Evolutionary conservation across 1,139 yeast genomes (phyloP).

Genomic region (Pichia sp.): DNA sequence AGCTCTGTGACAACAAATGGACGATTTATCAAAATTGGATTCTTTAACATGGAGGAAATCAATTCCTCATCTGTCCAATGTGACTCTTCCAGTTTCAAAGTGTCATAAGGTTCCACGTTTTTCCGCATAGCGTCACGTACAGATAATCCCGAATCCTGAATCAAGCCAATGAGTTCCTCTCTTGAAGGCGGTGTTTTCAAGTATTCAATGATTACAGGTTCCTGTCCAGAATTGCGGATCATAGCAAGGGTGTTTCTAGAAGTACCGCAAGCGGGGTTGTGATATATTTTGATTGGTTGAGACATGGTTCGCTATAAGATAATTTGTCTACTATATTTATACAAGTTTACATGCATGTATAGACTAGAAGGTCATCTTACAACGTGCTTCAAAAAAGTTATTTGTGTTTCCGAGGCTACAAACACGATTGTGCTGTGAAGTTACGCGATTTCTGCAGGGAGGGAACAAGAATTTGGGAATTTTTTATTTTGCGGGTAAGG

Average conservation of each 20-base stretch:
- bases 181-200: slow-evolving; percentile 7
- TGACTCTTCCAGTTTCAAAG: slow-evolving; percentile 3
- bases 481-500: background rate
- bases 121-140: slow-evolving; percentile 8
- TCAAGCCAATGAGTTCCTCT: slow-evolving; percentile 3
- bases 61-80: slow-evolving; percentile 7
- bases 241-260: slow-evolving; percentile 7
- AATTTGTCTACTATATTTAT: background rate
- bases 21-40: slow-evolving; percentile 10
- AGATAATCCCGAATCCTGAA: slow-evolving; percentile 1
- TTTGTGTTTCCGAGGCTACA: background rate
- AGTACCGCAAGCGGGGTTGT: slow-evolving; percentile 10
- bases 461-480: background rate
- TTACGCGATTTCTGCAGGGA: background rate
- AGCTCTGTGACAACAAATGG: slow-evolving; percentile 7
- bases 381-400: background rate
- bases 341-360: background rate
- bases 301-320: background rate
- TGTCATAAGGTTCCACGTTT: slow-evolving; percentile 4
- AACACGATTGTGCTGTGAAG: background rate
- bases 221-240: slow-evolving; percentile 4
- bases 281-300: slow-evolving; percentile 3
- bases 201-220: slow-evolving; percentile 6
- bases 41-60: slow-evolving; percentile 3
- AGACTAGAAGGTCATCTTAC: background rate